These are phyloP conservation scores for Neurospora africana DNA, from an alignment of 495 filamentous ascomycete genomes.

Conservation along the genomic window DNA sequence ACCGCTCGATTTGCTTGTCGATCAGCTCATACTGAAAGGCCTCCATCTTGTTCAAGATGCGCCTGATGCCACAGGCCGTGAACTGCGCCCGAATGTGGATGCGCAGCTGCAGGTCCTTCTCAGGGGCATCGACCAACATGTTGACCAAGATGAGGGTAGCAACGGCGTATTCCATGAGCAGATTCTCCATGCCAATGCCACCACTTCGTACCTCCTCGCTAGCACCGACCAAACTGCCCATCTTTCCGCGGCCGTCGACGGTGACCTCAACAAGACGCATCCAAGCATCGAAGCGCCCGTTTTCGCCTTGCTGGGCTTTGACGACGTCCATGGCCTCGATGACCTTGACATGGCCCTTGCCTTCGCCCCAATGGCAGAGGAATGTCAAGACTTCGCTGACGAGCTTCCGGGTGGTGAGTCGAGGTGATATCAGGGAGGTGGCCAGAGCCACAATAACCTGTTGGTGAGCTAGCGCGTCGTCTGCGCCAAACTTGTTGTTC, in stretches of 20 bases:
- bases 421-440: slow-evolving; percentile 76
- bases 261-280: slow-evolving; percentile 98
- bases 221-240: slow-evolving; percentile 93
- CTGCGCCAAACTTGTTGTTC: slow-evolving; percentile 98
- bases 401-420: slow-evolving; percentile 84
- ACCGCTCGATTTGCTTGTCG: slow-evolving; percentile 94
- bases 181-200: slow-evolving; percentile 97
- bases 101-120: slow-evolving; percentile 78
- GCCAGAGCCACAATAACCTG: slow-evolving; percentile 81
- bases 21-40: slow-evolving; percentile 97
- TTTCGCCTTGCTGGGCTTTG: slow-evolving; percentile 82
- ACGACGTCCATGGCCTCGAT: slow-evolving; percentile 87
- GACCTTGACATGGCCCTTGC: slow-evolving; percentile 90
- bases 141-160: slow-evolving; percentile 92
- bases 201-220: slow-evolving; percentile 95
- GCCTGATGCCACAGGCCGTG: slow-evolving; percentile 88
- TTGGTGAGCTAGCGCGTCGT: slow-evolving; percentile 88
- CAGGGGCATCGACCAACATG: slow-evolving; percentile 87
- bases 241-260: slow-evolving; percentile 92
- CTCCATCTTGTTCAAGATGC: slow-evolving; percentile 94
- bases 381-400: slow-evolving; percentile 96
- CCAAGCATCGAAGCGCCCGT: slow-evolving; percentile 95
- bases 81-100: slow-evolving; percentile 95
- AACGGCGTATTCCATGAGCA: slow-evolving; percentile 97
- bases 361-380: slow-evolving; percentile 86